Conservation (phyloP, 495 filamentous ascomycete genomes). For the Penicillium lividum region DNA sequence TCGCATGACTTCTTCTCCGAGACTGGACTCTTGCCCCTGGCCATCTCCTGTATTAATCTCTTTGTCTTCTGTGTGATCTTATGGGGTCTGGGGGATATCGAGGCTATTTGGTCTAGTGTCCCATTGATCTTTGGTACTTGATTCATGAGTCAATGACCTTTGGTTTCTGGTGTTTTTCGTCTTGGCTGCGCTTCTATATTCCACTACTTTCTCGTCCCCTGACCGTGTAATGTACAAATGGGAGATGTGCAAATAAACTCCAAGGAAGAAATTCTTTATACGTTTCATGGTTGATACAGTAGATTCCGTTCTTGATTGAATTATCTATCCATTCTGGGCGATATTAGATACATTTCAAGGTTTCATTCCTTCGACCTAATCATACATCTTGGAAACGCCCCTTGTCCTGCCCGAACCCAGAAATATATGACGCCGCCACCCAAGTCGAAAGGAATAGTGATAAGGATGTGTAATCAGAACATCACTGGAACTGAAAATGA, state of each 20-base stretch:
- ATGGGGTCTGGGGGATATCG: slow-evolving; percentile 7
- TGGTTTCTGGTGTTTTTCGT: slow-evolving; percentile 16
- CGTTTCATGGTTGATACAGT: background rate
- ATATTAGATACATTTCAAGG: slow-evolving; percentile 3
- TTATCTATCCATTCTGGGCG: background rate
- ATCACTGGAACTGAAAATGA: background rate
- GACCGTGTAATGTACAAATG: slow-evolving; percentile 22
- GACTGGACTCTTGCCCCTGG: slow-evolving; percentile 4
- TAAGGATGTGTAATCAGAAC: background rate
- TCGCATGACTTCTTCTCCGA: slow-evolving; percentile 18
- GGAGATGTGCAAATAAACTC: slow-evolving; percentile 26
- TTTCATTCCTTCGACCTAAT: slow-evolving; percentile 3
- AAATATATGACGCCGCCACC: slow-evolving; percentile 2
- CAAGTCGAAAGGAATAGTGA: background rate
- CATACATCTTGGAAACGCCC: slow-evolving; percentile 13
- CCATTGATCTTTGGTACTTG: background rate
- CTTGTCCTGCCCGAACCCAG: background rate
- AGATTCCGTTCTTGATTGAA: background rate
- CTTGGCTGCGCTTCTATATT: slow-evolving; percentile 1
- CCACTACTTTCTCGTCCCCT: slow-evolving; percentile 12
- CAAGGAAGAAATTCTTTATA: slow-evolving; percentile 9
- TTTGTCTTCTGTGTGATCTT: slow-evolving; percentile 17
- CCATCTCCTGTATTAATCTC: slow-evolving; percentile 30
- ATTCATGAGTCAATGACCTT: slow-evolving; percentile 25
- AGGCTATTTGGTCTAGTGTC: slow-evolving; percentile 3